These are phyloP conservation scores for Poteriospumella lacustris DNA, from an alignment of 108 stramenopile species.

Conservation along the genomic window DNA sequence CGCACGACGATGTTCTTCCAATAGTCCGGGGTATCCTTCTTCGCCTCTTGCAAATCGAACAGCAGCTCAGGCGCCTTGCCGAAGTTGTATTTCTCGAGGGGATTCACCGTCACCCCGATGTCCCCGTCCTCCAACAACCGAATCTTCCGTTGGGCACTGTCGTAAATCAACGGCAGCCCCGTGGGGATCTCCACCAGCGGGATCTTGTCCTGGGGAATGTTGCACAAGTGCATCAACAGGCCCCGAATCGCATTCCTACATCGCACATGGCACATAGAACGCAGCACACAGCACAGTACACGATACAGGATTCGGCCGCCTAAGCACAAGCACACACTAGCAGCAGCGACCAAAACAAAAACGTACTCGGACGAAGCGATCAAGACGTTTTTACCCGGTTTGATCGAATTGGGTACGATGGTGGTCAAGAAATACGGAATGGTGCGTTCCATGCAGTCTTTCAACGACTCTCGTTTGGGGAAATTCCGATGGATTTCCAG, in stretches of 20 bases:
- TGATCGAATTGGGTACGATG: constrained; percentile 26
- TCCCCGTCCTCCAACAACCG: constrained; percentile 77
- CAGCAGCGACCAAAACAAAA: neutral
- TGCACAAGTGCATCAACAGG: constrained; percentile 32
- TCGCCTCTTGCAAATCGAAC: constrained; percentile 67
- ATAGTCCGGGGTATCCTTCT: constrained; percentile 45
- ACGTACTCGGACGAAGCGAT: constrained; percentile 12
- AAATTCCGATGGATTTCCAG: constrained; percentile 66
- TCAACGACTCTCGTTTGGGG: constrained; percentile 57
- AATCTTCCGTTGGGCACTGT: constrained; percentile 63
- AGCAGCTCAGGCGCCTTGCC: constrained; percentile 68
- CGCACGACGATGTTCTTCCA: no score
- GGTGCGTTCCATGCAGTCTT: constrained; percentile 34
- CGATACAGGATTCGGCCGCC: no score
- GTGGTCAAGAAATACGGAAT: constrained; percentile 32
- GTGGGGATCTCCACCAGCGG: constrained; percentile 32
- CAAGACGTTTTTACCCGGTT: constrained; percentile 25
- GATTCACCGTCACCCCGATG: constrained; percentile 56
- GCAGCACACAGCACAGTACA: no score
- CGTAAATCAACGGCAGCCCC: constrained; percentile 30
- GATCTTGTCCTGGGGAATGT: constrained; percentile 27
- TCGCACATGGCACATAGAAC: no score
- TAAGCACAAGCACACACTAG: no score
- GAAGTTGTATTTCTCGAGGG: constrained; percentile 75
- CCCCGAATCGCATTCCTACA: constrained; percentile 33